These are phyloP conservation scores for Claviceps fusiformis DNA, from an alignment of 2,329 filamentous ascomycete species.

Conservation along the genomic window DNA sequence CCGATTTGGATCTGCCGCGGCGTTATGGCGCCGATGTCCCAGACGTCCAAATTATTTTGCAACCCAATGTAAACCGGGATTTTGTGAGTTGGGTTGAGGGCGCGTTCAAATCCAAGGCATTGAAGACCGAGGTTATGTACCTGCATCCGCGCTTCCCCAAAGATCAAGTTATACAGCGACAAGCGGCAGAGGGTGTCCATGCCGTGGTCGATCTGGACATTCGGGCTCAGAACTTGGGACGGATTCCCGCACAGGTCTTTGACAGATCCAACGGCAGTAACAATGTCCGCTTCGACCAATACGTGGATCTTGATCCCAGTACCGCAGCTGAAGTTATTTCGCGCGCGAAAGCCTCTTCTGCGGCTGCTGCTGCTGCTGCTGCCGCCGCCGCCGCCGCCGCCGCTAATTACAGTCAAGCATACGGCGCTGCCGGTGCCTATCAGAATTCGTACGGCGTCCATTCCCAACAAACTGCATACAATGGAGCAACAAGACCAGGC, in stretches of 20 bases:
- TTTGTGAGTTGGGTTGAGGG: slow-evolving; percentile 76
- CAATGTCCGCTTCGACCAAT: slow-evolving; percentile 77
- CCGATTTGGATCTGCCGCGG: slow-evolving; percentile 57
- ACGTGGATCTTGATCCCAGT: slow-evolving; percentile 64
- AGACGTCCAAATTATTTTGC: slow-evolving; percentile 75
- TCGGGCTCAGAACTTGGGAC: slow-evolving; percentile 53
- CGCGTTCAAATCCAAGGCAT: slow-evolving; percentile 55
- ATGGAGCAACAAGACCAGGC: slow-evolving; percentile 13
- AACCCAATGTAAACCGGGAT: slow-evolving; percentile 63
- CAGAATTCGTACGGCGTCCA: slow-evolving; percentile 20
- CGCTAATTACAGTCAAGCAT: slow-evolving; percentile 18
- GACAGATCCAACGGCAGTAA: slow-evolving; percentile 61
- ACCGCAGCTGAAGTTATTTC: slow-evolving; percentile 71
- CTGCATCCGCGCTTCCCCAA: slow-evolving; percentile 65
- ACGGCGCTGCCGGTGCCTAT: slow-evolving; percentile 15
- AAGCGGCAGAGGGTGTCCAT: slow-evolving; percentile 78
- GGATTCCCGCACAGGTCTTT: slow-evolving; percentile 74
- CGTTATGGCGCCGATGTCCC: slow-evolving; percentile 65
- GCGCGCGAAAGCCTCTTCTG: slow-evolving; percentile 44
- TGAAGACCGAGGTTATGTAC: slow-evolving; percentile 68
- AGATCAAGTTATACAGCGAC: slow-evolving; percentile 65
- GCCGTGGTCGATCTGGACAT: slow-evolving; percentile 68
- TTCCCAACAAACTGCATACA: slow-evolving; percentile 13
- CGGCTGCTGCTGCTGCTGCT: slow-evolving; percentile 11
- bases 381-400: slow-evolving; percentile 7